phyloP scores from a whole-genome alignment of 345 rosid species.

The Pugionium cornutum region DNA sequence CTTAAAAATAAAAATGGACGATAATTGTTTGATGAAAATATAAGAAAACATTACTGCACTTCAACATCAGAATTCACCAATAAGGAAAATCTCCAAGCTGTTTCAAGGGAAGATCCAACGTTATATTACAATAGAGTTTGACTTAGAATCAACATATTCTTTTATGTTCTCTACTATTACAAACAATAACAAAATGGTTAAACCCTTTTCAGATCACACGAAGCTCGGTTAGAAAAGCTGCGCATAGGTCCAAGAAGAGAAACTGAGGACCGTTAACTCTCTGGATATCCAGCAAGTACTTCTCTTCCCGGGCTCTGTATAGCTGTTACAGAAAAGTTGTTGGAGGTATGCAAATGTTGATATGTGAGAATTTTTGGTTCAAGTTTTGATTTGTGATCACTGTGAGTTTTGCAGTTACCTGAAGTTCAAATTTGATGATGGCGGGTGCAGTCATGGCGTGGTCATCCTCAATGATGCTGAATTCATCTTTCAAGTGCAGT shows the following conservation, averaged over 20 bases:
- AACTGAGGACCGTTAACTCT: conserved; percentile 84
- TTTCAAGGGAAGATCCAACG: too few relatives aligned
- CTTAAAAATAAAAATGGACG: too few relatives aligned
- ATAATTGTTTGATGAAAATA: too few relatives aligned
- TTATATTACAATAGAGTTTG: too few relatives aligned
- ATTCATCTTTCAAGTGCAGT: conserved; percentile 54
- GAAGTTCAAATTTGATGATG: conserved; percentile 86
- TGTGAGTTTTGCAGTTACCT: conserved; percentile 50
- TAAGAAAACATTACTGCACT: too few relatives aligned
- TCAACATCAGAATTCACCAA: too few relatives aligned
- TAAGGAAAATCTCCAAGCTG: too few relatives aligned
- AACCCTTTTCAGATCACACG: conserved; percentile 54
- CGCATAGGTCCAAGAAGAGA: conserved; percentile 91
- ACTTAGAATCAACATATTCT: too few relatives aligned
- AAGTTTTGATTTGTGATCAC: background rate
- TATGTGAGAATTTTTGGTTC: background rate
- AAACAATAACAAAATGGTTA: conserved; percentile 24
- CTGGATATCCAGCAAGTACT: conserved; percentile 85
- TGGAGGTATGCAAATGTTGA: background rate
- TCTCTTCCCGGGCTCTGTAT: conserved; percentile 83
- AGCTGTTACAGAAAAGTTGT: conserved; percentile 50
- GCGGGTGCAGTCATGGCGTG: conserved; percentile 49
- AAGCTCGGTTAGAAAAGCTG: conserved; percentile 83
- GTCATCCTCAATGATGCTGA: conserved; percentile 60
- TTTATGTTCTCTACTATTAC: conserved; percentile 30